phyloP scores from a whole-genome alignment of 768 basidiomycete species.

The Kwoniella mangroviensis region DNA sequence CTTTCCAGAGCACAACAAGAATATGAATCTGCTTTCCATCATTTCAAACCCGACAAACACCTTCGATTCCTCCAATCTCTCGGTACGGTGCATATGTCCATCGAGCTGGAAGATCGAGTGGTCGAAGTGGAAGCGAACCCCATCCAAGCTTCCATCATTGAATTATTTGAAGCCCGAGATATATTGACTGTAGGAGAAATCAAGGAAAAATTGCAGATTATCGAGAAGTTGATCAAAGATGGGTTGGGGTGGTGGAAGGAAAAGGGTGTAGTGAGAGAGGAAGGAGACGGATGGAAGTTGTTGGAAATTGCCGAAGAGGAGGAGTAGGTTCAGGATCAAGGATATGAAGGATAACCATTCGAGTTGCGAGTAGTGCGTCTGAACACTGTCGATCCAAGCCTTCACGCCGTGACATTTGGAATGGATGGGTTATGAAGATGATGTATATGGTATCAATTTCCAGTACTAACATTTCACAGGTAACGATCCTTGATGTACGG shows the following conservation, averaged over 20 bases:
- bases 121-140: constrained; percentile 78
- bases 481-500: constrained; percentile 13
- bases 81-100: constrained; percentile 77
- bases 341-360: too few relatives aligned
- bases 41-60: constrained; percentile 89
- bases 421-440: too few relatives aligned
- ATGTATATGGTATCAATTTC: too few relatives aligned
- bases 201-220: constrained; percentile 66
- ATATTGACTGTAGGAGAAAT: constrained; percentile 71
- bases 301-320: constrained; percentile 48
- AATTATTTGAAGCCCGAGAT: constrained; percentile 37
- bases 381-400: too few relatives aligned
- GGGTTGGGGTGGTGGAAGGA: constrained; percentile 84
- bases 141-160: constrained; percentile 73
- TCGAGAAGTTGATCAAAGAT: constrained; percentile 71
- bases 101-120: constrained; percentile 80
- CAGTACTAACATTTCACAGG: too few relatives aligned
- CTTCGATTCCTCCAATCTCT: constrained; percentile 88
- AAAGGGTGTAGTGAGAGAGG: constrained; percentile 75
- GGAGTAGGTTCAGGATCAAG: background rate
- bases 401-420: too few relatives aligned
- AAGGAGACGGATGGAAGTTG: constrained; percentile 40
- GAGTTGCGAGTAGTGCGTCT: too few relatives aligned
- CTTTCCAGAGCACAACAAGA: constrained; percentile 76
- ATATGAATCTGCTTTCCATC: constrained; percentile 76